Base-by-base conservation (phyloP, 768 basidiomycete species). In the Xerocomellus amylosporus region DNA sequence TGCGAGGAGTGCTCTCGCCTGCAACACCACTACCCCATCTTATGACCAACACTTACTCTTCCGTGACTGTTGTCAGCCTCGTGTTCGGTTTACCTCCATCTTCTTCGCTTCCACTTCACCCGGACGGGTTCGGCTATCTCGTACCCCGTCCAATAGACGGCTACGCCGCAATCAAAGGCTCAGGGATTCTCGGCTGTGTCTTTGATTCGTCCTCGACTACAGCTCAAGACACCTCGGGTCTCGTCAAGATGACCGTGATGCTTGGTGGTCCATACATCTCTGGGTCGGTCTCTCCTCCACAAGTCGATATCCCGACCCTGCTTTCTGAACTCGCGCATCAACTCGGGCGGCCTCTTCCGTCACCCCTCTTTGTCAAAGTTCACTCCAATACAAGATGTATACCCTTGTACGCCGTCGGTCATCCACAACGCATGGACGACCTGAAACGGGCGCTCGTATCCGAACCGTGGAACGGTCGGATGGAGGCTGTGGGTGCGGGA, bases 121-220 rank as follows among this genome's bases (percentile, higher is more conserved):
- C 93, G 0, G 77, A 79, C 2, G 96, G 96, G 4, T 99, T 98
- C 67, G 96, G 96, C 9, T 98, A 94, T 74, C 86, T 99, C 64
- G 80, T 97, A 49, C 93, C 95, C 0, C 88, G 94, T 15, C 84
- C 88, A 0, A 72, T 71, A 31, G 69, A 69, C 5, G 86, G 77
- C 20, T 88, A 90, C 59, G 63, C 70, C n/a, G n/a, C n/a, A n/a
- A n/a, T n/a, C 5, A 62, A 68, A 33, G 59, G 69, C 45, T 69
- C 77, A 12, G 81, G 83, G 4, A 79, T 90, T 19, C 79, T 98
- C 0, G 96, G 96, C 13, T 85, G 87, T 30, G 86, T 98, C 12
- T 98, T 98, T 72, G 96, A 98, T 69, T 90, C 90, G 0, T 86
- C 84, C 48, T 80, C 88, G 8, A 76, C 93, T 38, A 75, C 81